Base-by-base conservation (phyloP, 2,329 filamentous ascomycete species). In the Venturia oleaginea region DNA sequence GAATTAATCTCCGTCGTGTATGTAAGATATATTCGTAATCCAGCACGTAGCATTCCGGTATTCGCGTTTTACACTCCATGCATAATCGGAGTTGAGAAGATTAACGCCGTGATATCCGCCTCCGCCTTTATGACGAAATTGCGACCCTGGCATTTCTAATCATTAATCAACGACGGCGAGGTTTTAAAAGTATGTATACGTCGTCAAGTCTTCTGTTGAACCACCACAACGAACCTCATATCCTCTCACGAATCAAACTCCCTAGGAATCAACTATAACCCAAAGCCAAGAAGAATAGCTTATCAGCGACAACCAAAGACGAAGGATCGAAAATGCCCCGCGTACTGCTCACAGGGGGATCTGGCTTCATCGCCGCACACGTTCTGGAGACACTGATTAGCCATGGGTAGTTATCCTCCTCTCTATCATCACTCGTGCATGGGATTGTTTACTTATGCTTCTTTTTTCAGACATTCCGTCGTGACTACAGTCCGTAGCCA, bases 291-390 rank as follows among this genome's bases (percentile, higher is more conserved):
- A 13, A 42, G 7, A 42, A 17, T 4, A 42, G 17, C 40, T 17
- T 11, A 13, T 4, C 40, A 10, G 42, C 11, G 7, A 7, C n/a
- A 19, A 6, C 19, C 3, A 48, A 48, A 15, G 30, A 27, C 60
- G 17, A 37, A 13, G 2, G 8, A 6, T 15, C n/a, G 13, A 48
- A 55, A 63, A 76, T 77, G 75, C 76, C 75, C 43, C 72, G 74
- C 61, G 74, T 77, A 63, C 68, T 77, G 4, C 72, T 77, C 48
- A 76, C 75, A 24, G 82, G 85, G 68, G 85, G 84, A 65, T 83
- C 79, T 67, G 85, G 85, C 76, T 87, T 87, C 74, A 87, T 87
- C 68, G 85, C 85, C 66, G 84, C 84, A 46, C 85, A 87, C 69
- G 81, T 84, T n/a, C 76, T 87, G 32, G 83, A 87, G 67, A 75